Conservation (phyloP, 116 monocot genomes). For the Dioscorea cayenensis region DNA sequence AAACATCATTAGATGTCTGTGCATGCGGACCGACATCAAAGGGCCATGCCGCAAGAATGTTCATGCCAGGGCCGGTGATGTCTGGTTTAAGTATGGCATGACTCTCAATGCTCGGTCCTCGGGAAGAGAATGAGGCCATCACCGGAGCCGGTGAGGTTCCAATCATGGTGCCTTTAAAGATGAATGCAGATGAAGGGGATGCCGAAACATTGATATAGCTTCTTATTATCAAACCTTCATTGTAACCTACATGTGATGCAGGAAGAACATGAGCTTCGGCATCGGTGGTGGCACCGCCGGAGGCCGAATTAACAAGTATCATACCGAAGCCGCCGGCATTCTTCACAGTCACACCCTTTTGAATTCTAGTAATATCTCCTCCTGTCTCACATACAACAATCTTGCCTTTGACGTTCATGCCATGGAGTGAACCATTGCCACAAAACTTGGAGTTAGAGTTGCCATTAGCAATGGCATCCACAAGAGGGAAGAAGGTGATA, state of each 20-base stretch:
- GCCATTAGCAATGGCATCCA: neutral
- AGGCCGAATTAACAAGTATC: neutral
- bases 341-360: neutral
- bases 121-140: neutral
- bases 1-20: too few species aligned
- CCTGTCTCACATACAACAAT: constrained; percentile 4
- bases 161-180: neutral
- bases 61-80: neutral
- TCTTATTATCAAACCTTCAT: neutral
- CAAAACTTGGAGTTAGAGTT: neutral
- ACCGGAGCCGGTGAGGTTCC: neutral
- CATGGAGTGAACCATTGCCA: neutral
- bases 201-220: neutral
- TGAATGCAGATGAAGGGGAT: neutral
- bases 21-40: neutral
- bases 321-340: constrained; percentile 1
- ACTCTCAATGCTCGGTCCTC: neutral
- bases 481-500: neutral
- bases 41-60: constrained; percentile 2
- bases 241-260: constrained; percentile 1
- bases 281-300: neutral
- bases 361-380: neutral
- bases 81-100: neutral
- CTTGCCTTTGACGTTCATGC: neutral
- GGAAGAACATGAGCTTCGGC: neutral